These are phyloP conservation scores for Aspergillus diversus DNA, from an alignment of 495 filamentous ascomycete genomes.

Conservation along the genomic window DNA sequence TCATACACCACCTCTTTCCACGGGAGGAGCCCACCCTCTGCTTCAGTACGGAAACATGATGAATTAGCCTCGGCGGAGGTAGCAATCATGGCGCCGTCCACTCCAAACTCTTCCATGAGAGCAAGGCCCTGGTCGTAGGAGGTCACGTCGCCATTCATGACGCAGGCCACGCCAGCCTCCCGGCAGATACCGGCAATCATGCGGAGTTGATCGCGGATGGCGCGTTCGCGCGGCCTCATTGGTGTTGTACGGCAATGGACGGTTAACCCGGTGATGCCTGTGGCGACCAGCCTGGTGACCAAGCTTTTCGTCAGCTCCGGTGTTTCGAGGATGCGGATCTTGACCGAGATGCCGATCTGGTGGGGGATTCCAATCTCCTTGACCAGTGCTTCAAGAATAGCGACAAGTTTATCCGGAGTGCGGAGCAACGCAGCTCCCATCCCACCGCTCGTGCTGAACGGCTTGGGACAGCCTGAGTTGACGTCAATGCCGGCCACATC, in stretches of 20 bases:
- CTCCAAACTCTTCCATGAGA: slow-evolving; percentile 73
- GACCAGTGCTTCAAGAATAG: slow-evolving; percentile 81
- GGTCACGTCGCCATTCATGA: slow-evolving; percentile 94
- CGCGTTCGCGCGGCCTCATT: slow-evolving; percentile 88
- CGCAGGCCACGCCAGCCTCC: slow-evolving; percentile 80
- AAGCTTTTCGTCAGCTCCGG: slow-evolving; percentile 70
- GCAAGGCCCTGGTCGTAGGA: slow-evolving; percentile 65
- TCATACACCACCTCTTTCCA: slow-evolving; percentile 77
- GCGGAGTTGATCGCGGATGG: slow-evolving; percentile 80
- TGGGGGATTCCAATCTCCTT: slow-evolving; percentile 72
- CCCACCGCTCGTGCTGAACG: slow-evolving; percentile 85
- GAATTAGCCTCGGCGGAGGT: slow-evolving; percentile 87
- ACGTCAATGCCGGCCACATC: slow-evolving; percentile 95
- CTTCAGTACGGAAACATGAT: slow-evolving; percentile 72
- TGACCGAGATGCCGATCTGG: slow-evolving; percentile 90
- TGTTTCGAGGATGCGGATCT: slow-evolving; percentile 86
- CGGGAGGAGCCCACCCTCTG: slow-evolving; percentile 63
- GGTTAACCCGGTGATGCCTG: slow-evolving; percentile 89
- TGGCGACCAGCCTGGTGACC: slow-evolving; percentile 73
- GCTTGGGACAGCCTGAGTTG: slow-evolving; percentile 96
- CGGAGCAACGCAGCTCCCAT: slow-evolving; percentile 92
- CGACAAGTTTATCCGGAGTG: slow-evolving; percentile 78
- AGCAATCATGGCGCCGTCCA: slow-evolving; percentile 97
- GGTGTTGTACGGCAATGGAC: slow-evolving; percentile 95
- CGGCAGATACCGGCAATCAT: slow-evolving; percentile 80